Conservation (phyloP, 1,284 basidiomycete genomes). For the Heterobasidion occidentale region DNA sequence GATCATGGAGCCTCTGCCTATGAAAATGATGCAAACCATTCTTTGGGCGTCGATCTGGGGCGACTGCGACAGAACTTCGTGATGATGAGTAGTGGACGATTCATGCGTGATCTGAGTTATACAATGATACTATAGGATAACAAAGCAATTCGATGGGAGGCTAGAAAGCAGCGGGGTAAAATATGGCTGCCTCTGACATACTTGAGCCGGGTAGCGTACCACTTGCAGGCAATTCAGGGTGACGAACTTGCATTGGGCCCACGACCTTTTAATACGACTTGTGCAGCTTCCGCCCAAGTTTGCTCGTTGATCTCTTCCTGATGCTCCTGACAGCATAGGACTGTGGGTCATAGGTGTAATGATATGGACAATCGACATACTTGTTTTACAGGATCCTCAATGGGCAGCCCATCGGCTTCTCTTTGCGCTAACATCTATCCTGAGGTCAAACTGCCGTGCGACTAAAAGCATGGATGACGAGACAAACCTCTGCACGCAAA, state of each 20-base stretch:
- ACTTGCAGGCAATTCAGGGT: too few relatives aligned
- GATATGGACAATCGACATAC: background rate
- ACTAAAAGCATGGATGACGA: background rate
- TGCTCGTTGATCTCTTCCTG: constrained; percentile 10
- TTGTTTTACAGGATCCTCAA: constrained; percentile 4
- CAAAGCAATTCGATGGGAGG: too few relatives aligned
- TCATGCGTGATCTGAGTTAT: too few relatives aligned
- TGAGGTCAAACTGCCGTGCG: background rate
- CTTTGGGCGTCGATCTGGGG: too few relatives aligned
- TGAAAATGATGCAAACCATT: too few relatives aligned
- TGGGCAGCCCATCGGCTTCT: constrained; percentile 9
- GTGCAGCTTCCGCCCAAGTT: constrained; percentile 11
- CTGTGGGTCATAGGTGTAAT: background rate
- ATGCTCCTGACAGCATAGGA: constrained; percentile 2
- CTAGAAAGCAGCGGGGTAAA: too few relatives aligned
- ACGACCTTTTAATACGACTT: constrained; percentile 4
- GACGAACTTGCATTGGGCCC: background rate
- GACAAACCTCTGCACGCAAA: background rate
- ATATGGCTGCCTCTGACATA: too few relatives aligned
- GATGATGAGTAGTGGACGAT: too few relatives aligned
- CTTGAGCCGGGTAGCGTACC: too few relatives aligned
- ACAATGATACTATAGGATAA: too few relatives aligned
- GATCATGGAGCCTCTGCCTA: too few relatives aligned
- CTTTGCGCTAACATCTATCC: constrained; percentile 11
- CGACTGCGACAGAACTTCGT: too few relatives aligned